phyloP scores from a whole-genome alignment of 805 yeast species.

The Barnettozyma botsteinii region DNA sequence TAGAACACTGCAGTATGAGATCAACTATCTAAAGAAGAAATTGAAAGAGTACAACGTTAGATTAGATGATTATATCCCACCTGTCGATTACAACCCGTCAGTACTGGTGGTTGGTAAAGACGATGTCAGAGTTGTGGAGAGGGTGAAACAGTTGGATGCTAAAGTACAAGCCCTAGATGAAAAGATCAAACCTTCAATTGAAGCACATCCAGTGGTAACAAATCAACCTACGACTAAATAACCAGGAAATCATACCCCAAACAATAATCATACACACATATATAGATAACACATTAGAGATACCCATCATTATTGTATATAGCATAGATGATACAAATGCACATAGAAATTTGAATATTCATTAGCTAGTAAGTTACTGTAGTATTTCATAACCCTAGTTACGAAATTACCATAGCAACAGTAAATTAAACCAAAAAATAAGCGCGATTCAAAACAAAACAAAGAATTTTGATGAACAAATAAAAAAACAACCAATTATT shows the following conservation, averaged over 20 bases:
- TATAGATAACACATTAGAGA: too few species aligned
- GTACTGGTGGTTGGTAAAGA: conserved; percentile 33
- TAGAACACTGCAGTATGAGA: conserved; percentile 61
- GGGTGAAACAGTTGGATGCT: conserved; percentile 5
- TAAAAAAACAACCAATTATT: not conserved
- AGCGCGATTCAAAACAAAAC: not conserved
- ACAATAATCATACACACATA: too few species aligned
- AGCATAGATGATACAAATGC: not conserved
- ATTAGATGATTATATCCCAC: conserved; percentile 45
- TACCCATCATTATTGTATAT: too few species aligned
- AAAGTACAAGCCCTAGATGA: conserved; percentile 7
- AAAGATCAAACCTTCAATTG: conserved; percentile 1
- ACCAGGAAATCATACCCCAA: not conserved
- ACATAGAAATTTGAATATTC: too few species aligned
- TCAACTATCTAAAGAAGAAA: conserved; percentile 48
- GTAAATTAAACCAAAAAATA: not conserved
- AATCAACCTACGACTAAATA: not conserved
- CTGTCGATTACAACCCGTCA: conserved; percentile 40
- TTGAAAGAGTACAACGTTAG: conserved; percentile 36
- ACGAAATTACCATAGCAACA: not conserved
- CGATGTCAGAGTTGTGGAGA: conserved; percentile 16
- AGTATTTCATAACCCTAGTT: conserved; percentile 1
- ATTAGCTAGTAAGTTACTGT: too few species aligned
- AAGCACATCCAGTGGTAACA: not conserved
- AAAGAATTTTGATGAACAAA: conserved; percentile 1